Conservation (phyloP, 75 land plant genomes). For the Pseudotsuga menziesii region DNA sequence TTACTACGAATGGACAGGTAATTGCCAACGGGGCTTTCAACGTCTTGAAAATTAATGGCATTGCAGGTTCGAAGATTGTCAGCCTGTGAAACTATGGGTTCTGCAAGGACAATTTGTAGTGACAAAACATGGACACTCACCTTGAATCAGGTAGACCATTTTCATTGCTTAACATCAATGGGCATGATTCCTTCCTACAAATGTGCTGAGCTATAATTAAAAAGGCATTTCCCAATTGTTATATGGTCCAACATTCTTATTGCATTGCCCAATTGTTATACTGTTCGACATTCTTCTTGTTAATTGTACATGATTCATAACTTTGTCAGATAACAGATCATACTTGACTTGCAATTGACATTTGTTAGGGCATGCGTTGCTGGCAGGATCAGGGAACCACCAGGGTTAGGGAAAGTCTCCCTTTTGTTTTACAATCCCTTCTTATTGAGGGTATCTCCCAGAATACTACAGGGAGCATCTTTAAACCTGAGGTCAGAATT, state of each 20-base stretch:
- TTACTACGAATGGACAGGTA: not conserved
- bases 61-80: conserved; percentile 58
- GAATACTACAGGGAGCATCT: conserved; percentile 41
- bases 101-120: conserved; percentile 67
- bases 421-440: conserved; percentile 2
- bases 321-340: not conserved
- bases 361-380: conserved; percentile 32
- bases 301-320: not conserved
- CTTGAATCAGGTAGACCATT: conserved; percentile 44
- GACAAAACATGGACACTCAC: conserved; percentile 71
- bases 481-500: conserved; percentile 15
- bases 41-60: not conserved
- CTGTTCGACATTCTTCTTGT: not conserved
- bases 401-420: not conserved
- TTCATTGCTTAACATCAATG: not conserved
- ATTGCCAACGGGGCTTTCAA: not conserved
- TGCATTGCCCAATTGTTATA: too few relatives aligned
- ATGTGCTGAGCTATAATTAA: not conserved
- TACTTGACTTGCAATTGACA: not conserved
- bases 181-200: not conserved
- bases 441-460: conserved; percentile 39
- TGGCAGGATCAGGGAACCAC: conserved; percentile 16
- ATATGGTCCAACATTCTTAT: too few relatives aligned
- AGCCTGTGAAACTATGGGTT: conserved; percentile 79
- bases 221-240: not conserved